phyloP scores from a whole-genome alignment of 495 filamentous ascomycete genomes.

The Xylaria castorea region DNA sequence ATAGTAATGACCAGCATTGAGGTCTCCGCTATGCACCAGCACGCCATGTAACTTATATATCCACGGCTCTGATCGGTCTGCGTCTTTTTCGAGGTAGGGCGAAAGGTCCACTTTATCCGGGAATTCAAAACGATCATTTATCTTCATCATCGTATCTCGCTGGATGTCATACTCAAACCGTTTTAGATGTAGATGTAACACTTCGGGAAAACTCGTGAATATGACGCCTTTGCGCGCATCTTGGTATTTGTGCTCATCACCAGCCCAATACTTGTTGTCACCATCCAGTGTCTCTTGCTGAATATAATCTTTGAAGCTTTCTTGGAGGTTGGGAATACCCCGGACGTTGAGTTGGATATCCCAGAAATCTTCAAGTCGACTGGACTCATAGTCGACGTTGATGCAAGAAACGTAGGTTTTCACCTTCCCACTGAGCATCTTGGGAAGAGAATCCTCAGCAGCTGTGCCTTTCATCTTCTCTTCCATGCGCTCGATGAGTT shows the following conservation, averaged over 20 bases:
- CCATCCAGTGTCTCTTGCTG: slow-evolving; percentile 96
- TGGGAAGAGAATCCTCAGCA: slow-evolving; percentile 87
- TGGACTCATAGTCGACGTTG: slow-evolving; percentile 96
- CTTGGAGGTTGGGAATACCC: slow-evolving; percentile 88
- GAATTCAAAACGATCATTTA: slow-evolving; percentile 98
- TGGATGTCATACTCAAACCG: slow-evolving; percentile 98
- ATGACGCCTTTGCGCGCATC: slow-evolving; percentile 98
- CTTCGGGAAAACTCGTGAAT: slow-evolving; percentile 93
- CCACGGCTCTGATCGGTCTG: slow-evolving; percentile 88
- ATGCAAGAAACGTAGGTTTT: slow-evolving; percentile 99
- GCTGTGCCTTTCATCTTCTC: slow-evolving; percentile 97
- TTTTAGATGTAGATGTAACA: slow-evolving; percentile 94
- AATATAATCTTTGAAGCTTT: slow-evolving; percentile 96
- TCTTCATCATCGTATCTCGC: slow-evolving; percentile 97
- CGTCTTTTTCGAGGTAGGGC: slow-evolving; percentile 85
- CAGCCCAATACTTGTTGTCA: slow-evolving; percentile 96
- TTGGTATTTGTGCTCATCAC: slow-evolving; percentile 85
- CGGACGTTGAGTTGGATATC: slow-evolving; percentile 97
- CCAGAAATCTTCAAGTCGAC: slow-evolving; percentile 96
- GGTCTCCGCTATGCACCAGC: slow-evolving; percentile 92
- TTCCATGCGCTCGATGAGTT: slow-evolving; percentile 96
- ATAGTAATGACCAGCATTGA: slow-evolving; percentile 99
- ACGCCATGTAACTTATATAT: slow-evolving; percentile 93
- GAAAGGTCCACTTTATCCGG: slow-evolving; percentile 90
- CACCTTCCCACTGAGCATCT: slow-evolving; percentile 93